phyloP scores from a whole-genome alignment of 2,329 filamentous ascomycete genomes.

The Hymenoscyphus linearis region DNA sequence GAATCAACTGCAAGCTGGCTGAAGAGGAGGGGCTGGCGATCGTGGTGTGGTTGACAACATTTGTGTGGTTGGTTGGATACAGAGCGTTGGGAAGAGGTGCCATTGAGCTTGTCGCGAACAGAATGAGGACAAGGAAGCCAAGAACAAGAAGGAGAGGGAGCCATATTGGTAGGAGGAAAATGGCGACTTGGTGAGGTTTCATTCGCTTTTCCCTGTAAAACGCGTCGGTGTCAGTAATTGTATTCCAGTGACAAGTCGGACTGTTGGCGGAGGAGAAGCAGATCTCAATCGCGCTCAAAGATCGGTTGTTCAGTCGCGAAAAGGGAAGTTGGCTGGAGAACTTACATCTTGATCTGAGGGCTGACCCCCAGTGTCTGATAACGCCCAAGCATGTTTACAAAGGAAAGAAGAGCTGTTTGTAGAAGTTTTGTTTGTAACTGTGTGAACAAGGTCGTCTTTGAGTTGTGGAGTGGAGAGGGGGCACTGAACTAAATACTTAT shows the following conservation, averaged over 20 bases:
- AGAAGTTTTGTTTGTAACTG: too few relatives aligned
- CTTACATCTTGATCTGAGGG: not conserved
- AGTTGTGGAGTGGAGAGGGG: not conserved
- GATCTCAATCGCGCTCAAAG: too few relatives aligned
- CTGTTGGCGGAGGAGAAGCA: too few relatives aligned
- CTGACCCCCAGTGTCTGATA: not conserved
- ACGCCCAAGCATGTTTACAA: not conserved
- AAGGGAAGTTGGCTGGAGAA: not conserved
- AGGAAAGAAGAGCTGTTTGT: too few relatives aligned
- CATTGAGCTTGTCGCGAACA: not conserved
- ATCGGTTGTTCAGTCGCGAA: not conserved
- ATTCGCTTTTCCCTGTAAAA: not conserved
- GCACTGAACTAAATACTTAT: not conserved
- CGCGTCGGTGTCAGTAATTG: too few relatives aligned
- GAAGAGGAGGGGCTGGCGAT: not conserved
- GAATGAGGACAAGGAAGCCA: not conserved
- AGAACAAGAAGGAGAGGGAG: not conserved
- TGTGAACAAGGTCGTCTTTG: not conserved
- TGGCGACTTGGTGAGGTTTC: not conserved
- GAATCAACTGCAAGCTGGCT: not conserved
- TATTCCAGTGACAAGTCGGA: too few relatives aligned
- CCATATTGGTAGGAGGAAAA: not conserved
- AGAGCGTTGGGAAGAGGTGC: too few relatives aligned
- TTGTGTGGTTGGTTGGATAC: not conserved
- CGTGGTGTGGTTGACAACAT: not conserved